phyloP scores from a whole-genome alignment of 1,284 basidiomycete species.

The Trametes pubescens region DNA sequence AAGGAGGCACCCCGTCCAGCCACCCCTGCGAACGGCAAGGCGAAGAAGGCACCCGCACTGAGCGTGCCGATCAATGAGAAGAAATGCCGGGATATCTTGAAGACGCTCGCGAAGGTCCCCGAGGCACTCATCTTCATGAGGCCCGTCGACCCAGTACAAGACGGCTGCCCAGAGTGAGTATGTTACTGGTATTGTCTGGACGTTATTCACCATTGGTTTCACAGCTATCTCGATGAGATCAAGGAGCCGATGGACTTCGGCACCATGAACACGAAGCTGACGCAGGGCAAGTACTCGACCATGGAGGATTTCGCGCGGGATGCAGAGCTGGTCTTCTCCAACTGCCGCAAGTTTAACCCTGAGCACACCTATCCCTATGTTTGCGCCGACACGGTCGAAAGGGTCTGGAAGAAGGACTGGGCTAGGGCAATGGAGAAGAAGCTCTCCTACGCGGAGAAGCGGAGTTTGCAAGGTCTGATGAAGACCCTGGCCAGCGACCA shows the following conservation, averaged over 20 bases:
- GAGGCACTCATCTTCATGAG: constrained; percentile 82
- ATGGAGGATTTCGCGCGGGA: constrained; percentile 89
- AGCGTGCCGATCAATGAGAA: constrained; percentile 72
- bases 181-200: constrained; percentile 7
- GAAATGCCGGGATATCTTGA: constrained; percentile 83
- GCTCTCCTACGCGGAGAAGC: constrained; percentile 84
- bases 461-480: constrained; percentile 78
- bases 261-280: constrained; percentile 82
- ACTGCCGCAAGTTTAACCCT: constrained; percentile 92
- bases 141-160: constrained; percentile 87
- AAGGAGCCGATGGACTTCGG: constrained; percentile 94
- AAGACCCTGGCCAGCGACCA: constrained; percentile 77
- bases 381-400: constrained; percentile 80
- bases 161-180: constrained; percentile 88
- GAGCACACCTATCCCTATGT: constrained; percentile 78
- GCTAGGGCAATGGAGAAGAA: constrained; percentile 77
- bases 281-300: constrained; percentile 70
- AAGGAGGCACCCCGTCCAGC: constrained; percentile 33
- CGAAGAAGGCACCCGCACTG: constrained; percentile 52
- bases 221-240: constrained; percentile 94
- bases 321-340: constrained; percentile 85
- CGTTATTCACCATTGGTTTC: constrained; percentile 12
- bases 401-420: constrained; percentile 89
- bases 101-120: constrained; percentile 68
- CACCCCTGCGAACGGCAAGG: constrained; percentile 48